Conservation (phyloP, 73 alveolate species). For the Paramecium tetraurelia region DNA sequence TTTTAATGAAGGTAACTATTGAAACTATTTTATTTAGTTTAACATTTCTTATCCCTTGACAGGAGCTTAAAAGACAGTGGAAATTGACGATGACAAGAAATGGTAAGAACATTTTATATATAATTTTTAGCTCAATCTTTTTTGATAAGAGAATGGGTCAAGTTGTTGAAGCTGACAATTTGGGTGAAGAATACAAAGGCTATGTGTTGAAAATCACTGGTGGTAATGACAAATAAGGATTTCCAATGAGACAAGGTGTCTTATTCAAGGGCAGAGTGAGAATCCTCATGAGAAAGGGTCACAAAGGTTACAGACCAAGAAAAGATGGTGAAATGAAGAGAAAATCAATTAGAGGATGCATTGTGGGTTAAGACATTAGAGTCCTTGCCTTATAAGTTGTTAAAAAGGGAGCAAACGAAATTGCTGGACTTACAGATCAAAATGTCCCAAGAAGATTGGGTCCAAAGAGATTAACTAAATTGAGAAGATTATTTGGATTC, state of each 20-base stretch:
- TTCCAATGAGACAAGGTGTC: constrained; percentile 95
- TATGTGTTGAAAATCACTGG: constrained; percentile 90
- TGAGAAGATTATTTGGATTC: constrained; percentile 87
- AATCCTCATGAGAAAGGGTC: constrained; percentile 83
- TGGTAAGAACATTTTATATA: constrained; percentile 57
- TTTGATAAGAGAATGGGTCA: constrained; percentile 87
- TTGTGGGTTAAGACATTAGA: constrained; percentile 88
- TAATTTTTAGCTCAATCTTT: constrained; percentile 64
- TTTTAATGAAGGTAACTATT: constrained; percentile 42
- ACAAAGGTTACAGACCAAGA: constrained; percentile 86
- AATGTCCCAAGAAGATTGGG: constrained; percentile 90
- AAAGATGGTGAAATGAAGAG: constrained; percentile 90
- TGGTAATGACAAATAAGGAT: constrained; percentile 93
- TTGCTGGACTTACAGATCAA: constrained; percentile 64
- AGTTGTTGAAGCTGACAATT: constrained; percentile 81
- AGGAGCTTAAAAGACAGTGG: constrained; percentile 88
- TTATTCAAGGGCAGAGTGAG: constrained; percentile 83
- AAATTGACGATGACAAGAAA: constrained; percentile 90
- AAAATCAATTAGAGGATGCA: constrained; percentile 93
- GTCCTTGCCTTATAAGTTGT: constrained; percentile 80
- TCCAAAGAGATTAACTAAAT: constrained; percentile 92
- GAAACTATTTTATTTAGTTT: constrained; percentile 64
- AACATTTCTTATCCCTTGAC: constrained; percentile 89
- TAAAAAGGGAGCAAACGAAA: constrained; percentile 91
- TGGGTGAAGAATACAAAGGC: constrained; percentile 89